These are phyloP conservation scores for Candida nitratophila DNA, from an alignment of 805 yeast species.

Conservation along the genomic window DNA sequence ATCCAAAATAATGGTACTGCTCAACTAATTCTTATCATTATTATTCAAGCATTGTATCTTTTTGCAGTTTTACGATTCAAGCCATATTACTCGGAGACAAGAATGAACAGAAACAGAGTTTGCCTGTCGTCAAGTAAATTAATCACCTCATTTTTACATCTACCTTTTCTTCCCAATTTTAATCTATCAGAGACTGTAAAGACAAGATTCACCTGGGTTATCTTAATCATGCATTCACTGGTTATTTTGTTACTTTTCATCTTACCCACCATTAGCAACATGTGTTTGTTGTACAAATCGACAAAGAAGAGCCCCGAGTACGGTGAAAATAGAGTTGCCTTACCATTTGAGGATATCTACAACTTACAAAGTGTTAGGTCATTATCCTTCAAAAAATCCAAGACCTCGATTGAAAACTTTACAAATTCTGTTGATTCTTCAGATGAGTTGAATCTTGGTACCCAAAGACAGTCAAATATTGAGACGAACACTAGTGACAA, in stretches of 20 bases:
- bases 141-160: conserved; percentile 32
- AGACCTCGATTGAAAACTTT: not conserved
- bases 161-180: conserved; percentile 34
- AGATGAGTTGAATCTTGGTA: no score
- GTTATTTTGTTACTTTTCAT: conserved; percentile 17
- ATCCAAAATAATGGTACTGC: conserved; percentile 36
- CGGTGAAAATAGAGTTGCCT: not conserved
- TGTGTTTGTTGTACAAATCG: not conserved
- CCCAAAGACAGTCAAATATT: no score
- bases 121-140: conserved; percentile 32
- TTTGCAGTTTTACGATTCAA: conserved; percentile 17
- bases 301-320: not conserved
- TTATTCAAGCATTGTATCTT: conserved; percentile 28
- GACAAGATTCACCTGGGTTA: conserved; percentile 37
- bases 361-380: not conserved
- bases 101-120: conserved; percentile 24
- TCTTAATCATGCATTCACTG: conserved; percentile 31
- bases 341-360: conserved; percentile 2
- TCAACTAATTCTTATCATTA: conserved; percentile 34
- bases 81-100: conserved; percentile 27
- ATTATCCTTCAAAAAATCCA: not conserved
- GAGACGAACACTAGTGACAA: no score
- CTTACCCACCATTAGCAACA: conserved; percentile 15
- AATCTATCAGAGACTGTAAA: conserved; percentile 29
- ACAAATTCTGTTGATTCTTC: no score